A percentile compares a stretch with the other conserved stretches of the same genome.
Evolutionary conservation across 106 monocot species (phyloP).

Genomic region (Vanilla planifolia): DNA sequence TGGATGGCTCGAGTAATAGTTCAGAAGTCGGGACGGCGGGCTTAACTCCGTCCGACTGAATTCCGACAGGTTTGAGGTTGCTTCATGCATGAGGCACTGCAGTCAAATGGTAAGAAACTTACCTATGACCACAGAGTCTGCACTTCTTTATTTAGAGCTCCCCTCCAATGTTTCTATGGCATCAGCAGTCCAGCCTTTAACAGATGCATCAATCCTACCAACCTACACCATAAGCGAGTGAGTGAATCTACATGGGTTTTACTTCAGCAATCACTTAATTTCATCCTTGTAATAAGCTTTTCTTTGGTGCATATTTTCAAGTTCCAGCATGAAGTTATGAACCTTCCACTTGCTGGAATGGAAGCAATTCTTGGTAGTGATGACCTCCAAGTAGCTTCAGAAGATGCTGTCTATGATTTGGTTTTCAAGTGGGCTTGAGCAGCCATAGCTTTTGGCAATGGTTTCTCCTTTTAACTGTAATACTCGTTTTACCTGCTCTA

Average conservation of each 20-base stretch:
- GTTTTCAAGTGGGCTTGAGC: conserved; percentile 59
- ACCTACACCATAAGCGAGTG: conserved; percentile 52
- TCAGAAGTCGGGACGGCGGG: too few relatives aligned
- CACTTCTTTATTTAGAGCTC: conserved; percentile 66
- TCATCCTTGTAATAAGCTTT: too few relatives aligned
- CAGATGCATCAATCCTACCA: conserved; percentile 63
- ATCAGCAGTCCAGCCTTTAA: conserved; percentile 60
- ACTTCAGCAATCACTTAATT: neutral
- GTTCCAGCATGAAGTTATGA: conserved; percentile 68
- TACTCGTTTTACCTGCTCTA: too few relatives aligned
- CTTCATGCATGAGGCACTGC: conserved; percentile 75
- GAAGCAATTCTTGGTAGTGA: conserved; percentile 59
- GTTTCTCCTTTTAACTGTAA: too few relatives aligned
- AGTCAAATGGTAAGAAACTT: conserved; percentile 52
- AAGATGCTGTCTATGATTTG: conserved; percentile 66
- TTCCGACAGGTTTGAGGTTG: conserved; percentile 75
- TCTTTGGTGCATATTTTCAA: conserved; percentile 16
- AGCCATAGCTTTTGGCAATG: too few relatives aligned
- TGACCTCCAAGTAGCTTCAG: conserved; percentile 73
- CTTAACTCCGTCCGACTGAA: too few relatives aligned
- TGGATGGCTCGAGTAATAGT: too few relatives aligned
- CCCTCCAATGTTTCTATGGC: conserved; percentile 61
- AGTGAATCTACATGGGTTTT: conserved; percentile 5
- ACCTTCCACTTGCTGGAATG: conserved; percentile 53
- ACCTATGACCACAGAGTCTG: conserved; percentile 68